Percentiles rank a stretch among this genome's conserved stretches.
These are phyloP conservation scores for Vitis hybrid DNA, from an alignment of 177 flowering plant species.

Conservation along the genomic window DNA sequence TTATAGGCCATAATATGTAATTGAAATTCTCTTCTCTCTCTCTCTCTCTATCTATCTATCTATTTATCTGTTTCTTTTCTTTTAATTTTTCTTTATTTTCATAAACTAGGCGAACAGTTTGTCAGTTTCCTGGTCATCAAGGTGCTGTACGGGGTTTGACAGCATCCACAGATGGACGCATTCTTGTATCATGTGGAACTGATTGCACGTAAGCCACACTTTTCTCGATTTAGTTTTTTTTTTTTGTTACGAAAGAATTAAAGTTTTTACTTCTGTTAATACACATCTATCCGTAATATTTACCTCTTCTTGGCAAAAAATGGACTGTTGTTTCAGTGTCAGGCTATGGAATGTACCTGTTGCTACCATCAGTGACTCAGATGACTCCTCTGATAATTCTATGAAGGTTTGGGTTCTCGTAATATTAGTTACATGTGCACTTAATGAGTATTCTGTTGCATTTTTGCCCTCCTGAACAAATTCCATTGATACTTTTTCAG, in stretches of 20 bases:
- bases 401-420: conserved; percentile 42
- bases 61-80: neutral
- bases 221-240: neutral
- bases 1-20: neutral
- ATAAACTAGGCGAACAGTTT: conserved; percentile 61
- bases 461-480: neutral
- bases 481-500: conserved; percentile 36
- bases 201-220: conserved; percentile 77
- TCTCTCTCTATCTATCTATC: too few species aligned
- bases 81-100: conserved; percentile 8
- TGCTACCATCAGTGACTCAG: conserved; percentile 38
- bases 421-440: neutral
- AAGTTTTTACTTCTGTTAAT: neutral
- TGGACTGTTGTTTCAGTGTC: conserved; percentile 50
- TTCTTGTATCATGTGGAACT: conserved; percentile 85
- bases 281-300: neutral
- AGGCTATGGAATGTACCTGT: conserved; percentile 87
- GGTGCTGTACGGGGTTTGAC: conserved; percentile 88
- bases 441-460: neutral
- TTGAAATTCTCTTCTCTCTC: neutral
- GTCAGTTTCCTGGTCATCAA: conserved; percentile 88
- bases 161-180: conserved; percentile 81
- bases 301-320: neutral
- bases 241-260: neutral
- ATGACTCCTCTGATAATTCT: conserved; percentile 37